Evolutionary conservation across 257 asterid genomes (phyloP).

Genomic region (Gentiana macrophylla): DNA sequence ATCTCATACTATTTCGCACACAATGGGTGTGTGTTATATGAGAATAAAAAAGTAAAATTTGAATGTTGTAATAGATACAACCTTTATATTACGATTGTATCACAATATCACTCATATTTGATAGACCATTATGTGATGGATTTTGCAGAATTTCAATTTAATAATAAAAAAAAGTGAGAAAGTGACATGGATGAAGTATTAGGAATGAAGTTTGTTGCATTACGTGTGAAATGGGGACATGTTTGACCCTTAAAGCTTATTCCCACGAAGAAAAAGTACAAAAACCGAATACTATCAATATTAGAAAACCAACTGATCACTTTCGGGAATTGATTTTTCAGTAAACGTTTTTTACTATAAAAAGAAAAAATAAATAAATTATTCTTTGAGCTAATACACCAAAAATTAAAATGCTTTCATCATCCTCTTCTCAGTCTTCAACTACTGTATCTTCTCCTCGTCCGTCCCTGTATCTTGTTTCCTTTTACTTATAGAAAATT

Average conservation of each 20-base stretch:
- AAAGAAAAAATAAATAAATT: too few species aligned
- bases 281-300: not conserved
- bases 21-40: too few species aligned
- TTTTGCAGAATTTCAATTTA: too few species aligned
- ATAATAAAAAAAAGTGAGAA: not conserved
- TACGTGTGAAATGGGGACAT: constrained; percentile 12
- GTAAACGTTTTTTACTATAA: not conserved
- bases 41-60: too few species aligned
- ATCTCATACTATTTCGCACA: too few species aligned
- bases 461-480: not conserved
- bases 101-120: too few species aligned
- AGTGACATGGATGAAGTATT: not conserved
- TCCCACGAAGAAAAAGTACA: not conserved
- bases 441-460: constrained; percentile 16
- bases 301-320: constrained; percentile 60
- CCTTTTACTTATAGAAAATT: not conserved
- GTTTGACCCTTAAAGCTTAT: constrained; percentile 2
- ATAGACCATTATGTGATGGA: too few species aligned
- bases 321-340: constrained; percentile 25
- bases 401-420: constrained; percentile 13
- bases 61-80: too few species aligned
- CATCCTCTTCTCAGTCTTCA: constrained; percentile 9
- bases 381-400: constrained; percentile 22
- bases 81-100: too few species aligned
- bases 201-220: constrained; percentile 10